Conservation (phyloP, 192 early-diverging fungal species). For the Phycomyces blakesleeanus region DNA sequence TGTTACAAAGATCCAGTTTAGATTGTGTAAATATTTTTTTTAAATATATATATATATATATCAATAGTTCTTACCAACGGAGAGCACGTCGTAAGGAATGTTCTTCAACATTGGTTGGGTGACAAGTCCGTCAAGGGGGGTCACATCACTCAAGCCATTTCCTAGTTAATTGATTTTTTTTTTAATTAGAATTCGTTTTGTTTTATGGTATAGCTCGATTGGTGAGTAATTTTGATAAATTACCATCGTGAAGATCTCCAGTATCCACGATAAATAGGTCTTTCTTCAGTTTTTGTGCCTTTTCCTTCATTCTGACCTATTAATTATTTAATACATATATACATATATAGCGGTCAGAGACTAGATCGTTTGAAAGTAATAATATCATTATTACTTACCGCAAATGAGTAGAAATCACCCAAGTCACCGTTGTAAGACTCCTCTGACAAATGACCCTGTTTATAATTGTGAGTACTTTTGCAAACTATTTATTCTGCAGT, state of each 20-base stretch:
- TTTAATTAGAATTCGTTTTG: background rate
- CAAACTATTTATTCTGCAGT: background rate
- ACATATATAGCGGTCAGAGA: background rate
- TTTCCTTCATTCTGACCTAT: constrained; percentile 42
- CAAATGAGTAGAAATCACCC: constrained; percentile 53
- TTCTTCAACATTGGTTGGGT: constrained; percentile 35
- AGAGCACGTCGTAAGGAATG: constrained; percentile 38
- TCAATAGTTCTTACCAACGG: constrained; percentile 31
- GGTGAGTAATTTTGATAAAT: background rate
- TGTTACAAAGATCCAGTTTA: background rate
- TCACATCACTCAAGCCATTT: constrained; percentile 39
- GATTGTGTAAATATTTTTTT: background rate
- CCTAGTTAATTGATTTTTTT: constrained; percentile 29
- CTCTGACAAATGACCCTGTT: constrained; percentile 29
- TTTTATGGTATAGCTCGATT: background rate
- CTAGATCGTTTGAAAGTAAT: background rate
- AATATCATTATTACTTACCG: constrained; percentile 18
- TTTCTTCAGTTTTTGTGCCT: constrained; percentile 38
- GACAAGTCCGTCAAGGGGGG: constrained; percentile 29
- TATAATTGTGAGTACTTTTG: background rate
- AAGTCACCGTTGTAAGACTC: constrained; percentile 44
- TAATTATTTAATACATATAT: too few species aligned
- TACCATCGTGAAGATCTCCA: constrained; percentile 46
- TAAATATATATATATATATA: too few species aligned
- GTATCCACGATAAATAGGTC: constrained; percentile 54